Percentiles rank a stretch among this genome's conserved stretches.
These are phyloP conservation scores for Annulohypoxylon maeteangense DNA, from an alignment of 495 filamentous ascomycete genomes.

Conservation along the genomic window DNA sequence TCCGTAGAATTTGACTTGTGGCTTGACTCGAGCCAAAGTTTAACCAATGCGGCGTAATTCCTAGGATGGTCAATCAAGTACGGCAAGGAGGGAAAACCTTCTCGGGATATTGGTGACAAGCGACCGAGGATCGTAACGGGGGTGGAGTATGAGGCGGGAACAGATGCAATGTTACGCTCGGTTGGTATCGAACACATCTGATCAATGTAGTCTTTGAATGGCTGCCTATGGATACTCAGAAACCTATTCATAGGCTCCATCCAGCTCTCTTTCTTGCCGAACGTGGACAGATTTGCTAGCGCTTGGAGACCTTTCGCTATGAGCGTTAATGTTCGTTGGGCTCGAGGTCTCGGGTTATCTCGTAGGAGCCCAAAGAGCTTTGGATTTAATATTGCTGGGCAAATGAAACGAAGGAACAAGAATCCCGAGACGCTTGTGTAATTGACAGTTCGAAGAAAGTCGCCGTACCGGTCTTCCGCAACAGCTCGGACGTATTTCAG, in stretches of 20 bases:
- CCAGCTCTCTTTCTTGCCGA: constrained; percentile 95
- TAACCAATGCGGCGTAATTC: constrained; percentile 87
- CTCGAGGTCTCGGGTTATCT: constrained; percentile 87
- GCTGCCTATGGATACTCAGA: constrained; percentile 68
- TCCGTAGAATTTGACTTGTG: constrained; percentile 54
- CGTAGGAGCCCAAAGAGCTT: constrained; percentile 90
- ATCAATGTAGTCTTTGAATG: constrained; percentile 90
- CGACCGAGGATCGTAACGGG: constrained; percentile 90
- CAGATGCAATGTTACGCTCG: constrained; percentile 68
- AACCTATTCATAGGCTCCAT: constrained; percentile 99
- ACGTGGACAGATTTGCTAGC: constrained; percentile 90
- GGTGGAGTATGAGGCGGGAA: constrained; percentile 90
- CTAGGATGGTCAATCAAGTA: constrained; percentile 93
- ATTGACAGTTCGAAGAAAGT: constrained; percentile 88
- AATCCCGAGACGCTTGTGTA: constrained; percentile 98
- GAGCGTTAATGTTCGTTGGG: constrained; percentile 90
- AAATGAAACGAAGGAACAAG: constrained; percentile 95
- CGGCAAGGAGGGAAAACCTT: constrained; percentile 94
- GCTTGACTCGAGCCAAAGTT: constrained; percentile 81
- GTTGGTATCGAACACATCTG: constrained; percentile 82
- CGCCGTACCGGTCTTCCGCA: constrained; percentile 97
- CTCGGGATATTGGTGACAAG: constrained; percentile 80
- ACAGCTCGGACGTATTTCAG: constrained; percentile 93
- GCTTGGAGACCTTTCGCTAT: constrained; percentile 97
- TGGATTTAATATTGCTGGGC: constrained; percentile 93